Conservation (phyloP, 2,329 filamentous ascomycete genomes). For the Fusarium mexicanum region DNA sequence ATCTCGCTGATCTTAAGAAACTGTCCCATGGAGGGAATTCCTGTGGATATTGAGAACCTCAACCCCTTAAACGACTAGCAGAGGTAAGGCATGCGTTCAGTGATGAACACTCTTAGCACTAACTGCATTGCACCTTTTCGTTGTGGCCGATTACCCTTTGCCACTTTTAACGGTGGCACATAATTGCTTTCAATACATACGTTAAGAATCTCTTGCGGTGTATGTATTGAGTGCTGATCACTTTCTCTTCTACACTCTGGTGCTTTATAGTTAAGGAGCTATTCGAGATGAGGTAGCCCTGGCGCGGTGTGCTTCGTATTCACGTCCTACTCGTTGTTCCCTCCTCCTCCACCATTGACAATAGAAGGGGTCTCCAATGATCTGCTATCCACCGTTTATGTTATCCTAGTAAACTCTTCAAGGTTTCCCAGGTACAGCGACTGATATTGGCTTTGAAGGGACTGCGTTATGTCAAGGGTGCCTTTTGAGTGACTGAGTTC, state of each 20-base stretch:
- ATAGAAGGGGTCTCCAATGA: rapidly evolving
- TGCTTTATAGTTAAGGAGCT: no score
- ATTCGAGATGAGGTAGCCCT: no score
- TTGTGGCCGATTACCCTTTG: no score
- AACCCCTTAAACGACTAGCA: rapidly evolving
- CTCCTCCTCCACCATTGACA: not conserved
- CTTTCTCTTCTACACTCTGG: no score
- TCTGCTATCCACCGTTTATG: rapidly evolving
- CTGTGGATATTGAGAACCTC: no score
- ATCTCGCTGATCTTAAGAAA: rapidly evolving
- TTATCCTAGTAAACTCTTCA: not conserved
- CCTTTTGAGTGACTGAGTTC: not conserved
- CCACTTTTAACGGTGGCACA: rapidly evolving
- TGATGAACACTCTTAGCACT: no score
- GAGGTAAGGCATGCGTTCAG: no score
- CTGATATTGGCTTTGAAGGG: rapidly evolving
- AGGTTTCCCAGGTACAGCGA: not conserved
- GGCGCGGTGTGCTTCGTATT: no score
- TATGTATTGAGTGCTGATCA: no score
- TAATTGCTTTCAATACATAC: rapidly evolving
- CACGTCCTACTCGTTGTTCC: no score
- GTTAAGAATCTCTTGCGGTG: no score
- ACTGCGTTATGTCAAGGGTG: rapidly evolving
- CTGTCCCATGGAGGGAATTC: rapidly evolving
- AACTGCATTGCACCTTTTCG: no score